Base-by-base conservation (phyloP, 192 early-diverging fungal species). In the Podila verticillata region DNA sequence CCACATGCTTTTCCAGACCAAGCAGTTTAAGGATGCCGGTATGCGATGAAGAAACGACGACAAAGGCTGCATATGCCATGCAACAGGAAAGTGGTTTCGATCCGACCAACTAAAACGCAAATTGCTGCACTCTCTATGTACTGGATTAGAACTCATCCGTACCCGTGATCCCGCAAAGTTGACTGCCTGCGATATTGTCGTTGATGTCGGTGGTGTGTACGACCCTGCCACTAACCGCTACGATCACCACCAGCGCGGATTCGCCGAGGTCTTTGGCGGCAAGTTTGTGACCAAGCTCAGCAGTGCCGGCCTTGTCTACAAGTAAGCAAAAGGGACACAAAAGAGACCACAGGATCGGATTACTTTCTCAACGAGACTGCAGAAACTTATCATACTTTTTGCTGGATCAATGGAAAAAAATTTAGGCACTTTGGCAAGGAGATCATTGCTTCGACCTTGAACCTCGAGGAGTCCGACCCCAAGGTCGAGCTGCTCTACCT, bases 241-340 rank as follows among this genome's bases (percentile, higher is more conserved):
- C 68, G 96, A 97, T 80, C 96, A 97, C 78, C 97, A 98, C 75
- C 97, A 98, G 70, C 91, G 96, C 64, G 96, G 94, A 48, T 99
- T 99, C 66, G 84, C 83, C 30, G 95, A 96, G 74, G 95, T 94
- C 63, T 99, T 97, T 80, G 89, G 89, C 32, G 80, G 69, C 26
- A 82, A 89, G 62, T 91, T 95, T 73, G 70, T 88, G 73, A 96
- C 92, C 74, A 95, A 95, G 85, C 89, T 99, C 59, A 97, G 95
- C 79, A 93, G 92, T 72, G 97, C 97, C n/a, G 97, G 97, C 5
- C 83, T 99, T 9, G 88, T 98, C 54, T 99, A 99, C 92, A 98
- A 97, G 91, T 87, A 81, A 82, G 65, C 39, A 36, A 39, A 39
- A 39, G 12, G 39, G 7, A 15, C 39, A 44, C n/a, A n/a, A n/a